Evolutionary conservation across 805 yeast genomes (phyloP), one percentile per base, ranked within the genome.

Genomic region (Candida corydali): DNA sequence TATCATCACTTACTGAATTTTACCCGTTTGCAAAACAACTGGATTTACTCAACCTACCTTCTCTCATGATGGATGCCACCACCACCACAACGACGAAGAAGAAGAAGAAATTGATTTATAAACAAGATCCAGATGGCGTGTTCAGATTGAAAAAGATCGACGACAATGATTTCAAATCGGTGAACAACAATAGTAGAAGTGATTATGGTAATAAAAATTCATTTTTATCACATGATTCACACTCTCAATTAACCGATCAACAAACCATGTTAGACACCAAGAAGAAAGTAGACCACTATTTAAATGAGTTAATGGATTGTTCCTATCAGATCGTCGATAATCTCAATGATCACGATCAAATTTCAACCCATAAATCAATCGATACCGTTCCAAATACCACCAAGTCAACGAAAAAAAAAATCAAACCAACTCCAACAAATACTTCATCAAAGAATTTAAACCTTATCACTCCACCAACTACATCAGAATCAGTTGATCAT

Each of bases 61-160:
- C n/a, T n/a, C n/a, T n/a, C n/a, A n/a, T n/a, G n/a, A n/a, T n/a
- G n/a, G n/a, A n/a, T n/a, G n/a, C n/a, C n/a, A n/a, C n/a, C n/a
- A n/a, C n/a, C n/a, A n/a, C n/a, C n/a, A 20, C 26, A 6, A 24
- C 26, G 8, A 10, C 52, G 17, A 40, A 49, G 7, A 42, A 44
- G 9, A 57, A 55, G 44, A 55, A 55, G 40, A 62, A 57, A 38
- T 39, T 62, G 15, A 57, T 61, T 9, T 63, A 63, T 41, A 54
- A 55, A 38, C 65, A 61, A 42, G 67, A 57, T 38, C 57, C 65
- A 5, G 69, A 63, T 43, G 69, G 69, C 3, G 65, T 62, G 11
- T 63, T 59, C 39, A 48, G 68, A 11, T 45, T 62, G 27, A 59
- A 59, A 40, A 55, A 55, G 35, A 52, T 50, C n/a, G 52, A 44